Evolutionary conservation across 2,329 filamentous ascomycete genomes (phyloP).

Genomic region (Xylariaceae sp.): DNA sequence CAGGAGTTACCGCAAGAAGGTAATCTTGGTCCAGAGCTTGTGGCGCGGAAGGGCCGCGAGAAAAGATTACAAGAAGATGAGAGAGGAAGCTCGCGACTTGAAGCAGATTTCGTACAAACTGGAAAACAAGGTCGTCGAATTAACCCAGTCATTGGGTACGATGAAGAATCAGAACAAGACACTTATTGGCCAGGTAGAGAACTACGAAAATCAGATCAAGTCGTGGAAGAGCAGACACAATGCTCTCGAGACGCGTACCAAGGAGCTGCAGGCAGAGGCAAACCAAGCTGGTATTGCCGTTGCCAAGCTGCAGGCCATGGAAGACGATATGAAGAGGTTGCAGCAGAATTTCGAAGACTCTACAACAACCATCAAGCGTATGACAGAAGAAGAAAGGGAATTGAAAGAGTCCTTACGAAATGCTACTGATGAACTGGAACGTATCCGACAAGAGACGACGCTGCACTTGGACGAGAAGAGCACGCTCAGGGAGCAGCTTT

Average conservation of each 20-base stretch:
- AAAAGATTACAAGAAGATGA: constrained; percentile 78
- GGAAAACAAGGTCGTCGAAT: constrained; percentile 98
- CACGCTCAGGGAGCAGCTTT: constrained; percentile 78
- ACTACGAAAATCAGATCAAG: constrained; percentile 92
- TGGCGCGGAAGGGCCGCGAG: constrained; percentile 84
- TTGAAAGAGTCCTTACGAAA: constrained; percentile 76
- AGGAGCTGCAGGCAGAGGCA: constrained; percentile 91
- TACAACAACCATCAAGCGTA: constrained; percentile 79
- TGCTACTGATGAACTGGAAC: constrained; percentile 76
- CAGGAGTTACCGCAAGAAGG: constrained; percentile 84
- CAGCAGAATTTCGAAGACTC: constrained; percentile 88
- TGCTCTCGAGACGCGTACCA: constrained; percentile 79
- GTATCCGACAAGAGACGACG: constrained; percentile 66
- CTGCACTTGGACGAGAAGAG: constrained; percentile 80
- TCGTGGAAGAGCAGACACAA: constrained; percentile 93
- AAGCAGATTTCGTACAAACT: constrained; percentile 99
- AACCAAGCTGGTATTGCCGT: constrained; percentile 97
- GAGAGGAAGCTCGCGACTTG: constrained; percentile 93
- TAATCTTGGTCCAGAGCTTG: constrained; percentile 83
- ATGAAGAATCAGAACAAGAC: constrained; percentile 94
- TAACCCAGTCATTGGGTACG: constrained; percentile 87
- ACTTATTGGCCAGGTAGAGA: constrained; percentile 82
- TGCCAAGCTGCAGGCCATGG: constrained; percentile 83
- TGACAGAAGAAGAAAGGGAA: constrained; percentile 89
- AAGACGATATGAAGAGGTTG: constrained; percentile 90